These are phyloP conservation scores for Linnemannia elongata DNA, from an alignment of 192 early-diverging fungal species.

Conservation along the genomic window DNA sequence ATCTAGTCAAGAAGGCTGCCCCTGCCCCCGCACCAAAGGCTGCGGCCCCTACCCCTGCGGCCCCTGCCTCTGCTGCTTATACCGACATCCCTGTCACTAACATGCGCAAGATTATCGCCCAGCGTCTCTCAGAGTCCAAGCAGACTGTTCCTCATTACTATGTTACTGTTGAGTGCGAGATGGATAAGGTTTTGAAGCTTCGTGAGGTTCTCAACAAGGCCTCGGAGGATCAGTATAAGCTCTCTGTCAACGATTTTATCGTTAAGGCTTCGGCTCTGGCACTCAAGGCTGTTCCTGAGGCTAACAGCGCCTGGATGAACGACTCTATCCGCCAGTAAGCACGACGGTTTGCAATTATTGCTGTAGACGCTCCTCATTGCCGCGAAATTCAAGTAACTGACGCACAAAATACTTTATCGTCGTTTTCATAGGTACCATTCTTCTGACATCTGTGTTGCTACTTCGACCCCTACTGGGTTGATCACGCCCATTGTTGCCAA, in stretches of 20 bases:
- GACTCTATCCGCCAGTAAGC: conserved; percentile 88
- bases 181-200: conserved; percentile 89
- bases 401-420: no score
- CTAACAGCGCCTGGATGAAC: conserved; percentile 88
- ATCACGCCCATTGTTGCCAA: conserved; percentile 94
- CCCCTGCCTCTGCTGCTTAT: conserved; percentile 66
- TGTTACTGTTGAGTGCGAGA: conserved; percentile 87
- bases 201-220: conserved; percentile 90
- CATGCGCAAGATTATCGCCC: conserved; percentile 87
- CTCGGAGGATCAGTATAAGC: conserved; percentile 91
- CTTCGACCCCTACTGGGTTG: conserved; percentile 93
- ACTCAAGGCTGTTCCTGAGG: conserved; percentile 92
- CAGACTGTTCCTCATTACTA: conserved; percentile 85
- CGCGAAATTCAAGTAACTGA: no score
- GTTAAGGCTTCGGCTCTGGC: conserved; percentile 95
- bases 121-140: conserved; percentile 83
- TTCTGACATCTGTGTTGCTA: conserved; percentile 97
- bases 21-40: conserved; percentile 58
- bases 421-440: conserved; percentile 69
- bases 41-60: conserved; percentile 53
- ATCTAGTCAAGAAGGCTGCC: conserved; percentile 47
- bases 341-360: no score
- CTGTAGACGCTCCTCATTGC: no score
- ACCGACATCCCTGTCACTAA: conserved; percentile 80
- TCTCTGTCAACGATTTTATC: conserved; percentile 98